Conservation (phyloP, 1,284 basidiomycete genomes). For the Spongispora temasekensis region DNA sequence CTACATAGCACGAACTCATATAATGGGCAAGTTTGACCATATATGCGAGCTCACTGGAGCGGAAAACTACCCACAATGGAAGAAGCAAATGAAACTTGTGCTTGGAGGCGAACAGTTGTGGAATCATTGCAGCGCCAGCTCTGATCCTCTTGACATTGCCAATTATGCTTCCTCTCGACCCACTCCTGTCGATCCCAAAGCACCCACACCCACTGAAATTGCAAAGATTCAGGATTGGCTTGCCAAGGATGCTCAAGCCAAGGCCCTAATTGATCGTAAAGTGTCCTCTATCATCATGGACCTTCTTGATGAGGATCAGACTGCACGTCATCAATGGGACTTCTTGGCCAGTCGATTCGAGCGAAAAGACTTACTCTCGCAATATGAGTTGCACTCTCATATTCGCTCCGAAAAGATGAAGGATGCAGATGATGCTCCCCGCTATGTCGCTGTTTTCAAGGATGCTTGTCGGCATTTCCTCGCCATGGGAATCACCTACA, state of each 20-base stretch:
- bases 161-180: neutral
- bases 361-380: neutral
- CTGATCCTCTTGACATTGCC: neutral
- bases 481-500: neutral
- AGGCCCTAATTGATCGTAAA: neutral
- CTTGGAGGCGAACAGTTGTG: neutral
- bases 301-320: fast-evolving
- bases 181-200: neutral
- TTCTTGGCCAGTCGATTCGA: neutral
- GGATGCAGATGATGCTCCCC: neutral
- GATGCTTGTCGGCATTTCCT: neutral
- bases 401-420: neutral
- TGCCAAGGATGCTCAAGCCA: neutral
- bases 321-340: neutral
- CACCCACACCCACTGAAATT: neutral
- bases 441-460: neutral
- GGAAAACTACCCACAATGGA: constrained; percentile 1
- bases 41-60: neutral
- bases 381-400: neutral
- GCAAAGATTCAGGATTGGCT: neutral
- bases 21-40: constrained; percentile 8
- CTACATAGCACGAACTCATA: neutral
- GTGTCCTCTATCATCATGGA: neutral
- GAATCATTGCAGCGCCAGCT: neutral
- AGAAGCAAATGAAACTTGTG: neutral